These are phyloP conservation scores for Aegilops umbellulata DNA, from an alignment of 176 grass and related monocot genomes.

Conservation along the genomic window DNA sequence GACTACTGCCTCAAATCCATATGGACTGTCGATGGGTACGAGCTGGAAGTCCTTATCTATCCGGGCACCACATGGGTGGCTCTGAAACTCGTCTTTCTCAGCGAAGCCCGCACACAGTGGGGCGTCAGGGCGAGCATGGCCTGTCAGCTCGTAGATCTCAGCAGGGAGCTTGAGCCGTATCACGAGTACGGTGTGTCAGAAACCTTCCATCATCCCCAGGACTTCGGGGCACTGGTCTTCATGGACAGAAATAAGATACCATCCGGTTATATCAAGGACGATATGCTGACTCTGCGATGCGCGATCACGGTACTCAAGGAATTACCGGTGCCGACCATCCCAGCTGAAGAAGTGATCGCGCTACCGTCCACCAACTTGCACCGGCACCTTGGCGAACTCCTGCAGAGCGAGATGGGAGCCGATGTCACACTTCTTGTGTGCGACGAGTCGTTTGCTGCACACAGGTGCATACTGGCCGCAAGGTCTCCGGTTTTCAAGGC, in stretches of 20 bases:
- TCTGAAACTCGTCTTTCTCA: not conserved
- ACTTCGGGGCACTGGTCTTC: not conserved
- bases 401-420: not conserved
- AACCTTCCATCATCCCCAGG: not conserved
- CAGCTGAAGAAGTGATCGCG: not conserved
- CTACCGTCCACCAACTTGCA: not conserved
- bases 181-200: fast-evolving
- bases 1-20: too few species aligned
- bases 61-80: not conserved
- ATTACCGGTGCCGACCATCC: not conserved
- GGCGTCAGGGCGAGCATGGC: not conserved
- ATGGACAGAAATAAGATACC: not conserved
- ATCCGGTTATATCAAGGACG: not conserved
- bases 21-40: not conserved
- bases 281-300: not conserved
- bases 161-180: not conserved
- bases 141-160: not conserved
- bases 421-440: not conserved
- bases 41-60: not conserved
- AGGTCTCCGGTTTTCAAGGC: not conserved
- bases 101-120: not conserved
- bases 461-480: not conserved
- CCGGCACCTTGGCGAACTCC: not conserved
- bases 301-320: not conserved
- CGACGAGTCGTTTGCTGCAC: not conserved